A percentile compares a stretch with the other conserved stretches of the same genome.
phyloP scores from a whole-genome alignment of 352 stramenopile species.

The Globisporangium iwayamae region DNA sequence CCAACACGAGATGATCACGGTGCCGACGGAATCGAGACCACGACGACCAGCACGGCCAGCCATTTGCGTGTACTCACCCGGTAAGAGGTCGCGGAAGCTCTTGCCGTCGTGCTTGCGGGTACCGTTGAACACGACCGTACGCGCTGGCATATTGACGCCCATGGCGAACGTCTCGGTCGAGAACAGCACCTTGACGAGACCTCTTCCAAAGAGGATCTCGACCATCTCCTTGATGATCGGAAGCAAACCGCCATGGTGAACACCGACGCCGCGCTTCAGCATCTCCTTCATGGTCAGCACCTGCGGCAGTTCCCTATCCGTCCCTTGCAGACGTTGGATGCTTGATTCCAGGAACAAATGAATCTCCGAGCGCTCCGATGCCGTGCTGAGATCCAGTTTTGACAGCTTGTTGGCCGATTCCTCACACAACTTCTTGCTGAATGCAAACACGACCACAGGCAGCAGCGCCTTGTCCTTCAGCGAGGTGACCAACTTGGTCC shows the following conservation, averaged over 20 bases:
- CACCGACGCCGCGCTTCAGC: conserved; percentile 94
- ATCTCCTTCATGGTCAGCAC: conserved; percentile 97
- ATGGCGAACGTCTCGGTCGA: conserved; percentile 99
- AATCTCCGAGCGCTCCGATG: conserved; percentile 78
- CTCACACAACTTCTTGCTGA: conserved; percentile 84
- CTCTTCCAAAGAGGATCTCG: conserved; percentile 97
- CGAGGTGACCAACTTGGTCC: conserved; percentile 84
- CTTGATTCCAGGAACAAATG: conserved; percentile 77
- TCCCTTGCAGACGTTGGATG: conserved; percentile 82
- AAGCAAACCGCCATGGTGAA: conserved; percentile 97
- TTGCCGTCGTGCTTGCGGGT: conserved; percentile 98
- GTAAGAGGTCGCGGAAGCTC: conserved; percentile 85
- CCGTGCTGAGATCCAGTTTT: conserved; percentile 71
- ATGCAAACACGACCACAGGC: conserved; percentile 94
- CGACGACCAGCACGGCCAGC: conserved; percentile 95
- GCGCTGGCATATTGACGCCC: conserved; percentile 99
- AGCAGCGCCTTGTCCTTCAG: conserved; percentile 91
- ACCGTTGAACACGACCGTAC: conserved; percentile 96
- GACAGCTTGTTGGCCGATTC: conserved; percentile 71
- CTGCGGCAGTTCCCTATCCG: conserved; percentile 97
- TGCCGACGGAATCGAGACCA: conserved; percentile 96
- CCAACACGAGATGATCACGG: conserved; percentile 96
- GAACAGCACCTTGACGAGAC: conserved; percentile 98
- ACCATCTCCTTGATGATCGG: conserved; percentile 99
- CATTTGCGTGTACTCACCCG: conserved; percentile 96